Percentiles rank a stretch among this genome's conserved stretches.
Conservation (phyloP, 805 yeast species). For the Barnettozyma populi region DNA sequence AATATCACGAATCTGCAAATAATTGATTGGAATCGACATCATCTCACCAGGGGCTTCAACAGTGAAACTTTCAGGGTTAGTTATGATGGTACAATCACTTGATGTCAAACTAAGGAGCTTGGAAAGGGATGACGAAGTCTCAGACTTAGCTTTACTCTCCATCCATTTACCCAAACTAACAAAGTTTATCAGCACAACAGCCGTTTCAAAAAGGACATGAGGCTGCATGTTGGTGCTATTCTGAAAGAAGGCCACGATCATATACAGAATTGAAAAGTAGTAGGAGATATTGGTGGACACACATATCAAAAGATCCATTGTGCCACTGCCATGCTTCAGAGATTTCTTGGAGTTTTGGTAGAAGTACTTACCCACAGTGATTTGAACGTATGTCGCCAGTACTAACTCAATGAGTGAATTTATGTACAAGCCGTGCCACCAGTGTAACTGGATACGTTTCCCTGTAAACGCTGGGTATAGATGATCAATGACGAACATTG, state of each 20-base stretch:
- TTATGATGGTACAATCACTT: constrained; percentile 60
- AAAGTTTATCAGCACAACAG: constrained; percentile 77
- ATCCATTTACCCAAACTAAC: constrained; percentile 87
- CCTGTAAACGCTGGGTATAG: constrained; percentile 37
- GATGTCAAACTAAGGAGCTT: constrained; percentile 79
- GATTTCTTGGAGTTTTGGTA: constrained; percentile 61
- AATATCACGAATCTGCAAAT: constrained; percentile 71
- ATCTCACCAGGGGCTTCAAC: constrained; percentile 28
- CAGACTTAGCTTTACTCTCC: constrained; percentile 90
- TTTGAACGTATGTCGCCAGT: constrained; percentile 56
- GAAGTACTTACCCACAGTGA: constrained; percentile 58
- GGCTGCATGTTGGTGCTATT: constrained; percentile 46
- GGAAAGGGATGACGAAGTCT: constrained; percentile 84
- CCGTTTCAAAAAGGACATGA: constrained; percentile 75
- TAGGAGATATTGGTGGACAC: constrained; percentile 79
- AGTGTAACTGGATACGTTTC: constrained; percentile 25
- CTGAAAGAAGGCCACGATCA: constrained; percentile 41
- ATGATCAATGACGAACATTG: constrained; percentile 50
- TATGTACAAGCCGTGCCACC: constrained; percentile 53
- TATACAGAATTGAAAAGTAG: constrained; percentile 62
- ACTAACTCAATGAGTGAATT: constrained; percentile 57
- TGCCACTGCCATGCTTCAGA: constrained; percentile 62
- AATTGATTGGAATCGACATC: constrained; percentile 60
- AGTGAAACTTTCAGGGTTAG: constrained; percentile 28
- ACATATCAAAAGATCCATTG: constrained; percentile 90